Percentiles rank a stretch among this genome's conserved stretches.
These are phyloP conservation scores for Trichoderma sp. DNA, from an alignment of 2,329 filamentous ascomycete species.

Conservation along the genomic window DNA sequence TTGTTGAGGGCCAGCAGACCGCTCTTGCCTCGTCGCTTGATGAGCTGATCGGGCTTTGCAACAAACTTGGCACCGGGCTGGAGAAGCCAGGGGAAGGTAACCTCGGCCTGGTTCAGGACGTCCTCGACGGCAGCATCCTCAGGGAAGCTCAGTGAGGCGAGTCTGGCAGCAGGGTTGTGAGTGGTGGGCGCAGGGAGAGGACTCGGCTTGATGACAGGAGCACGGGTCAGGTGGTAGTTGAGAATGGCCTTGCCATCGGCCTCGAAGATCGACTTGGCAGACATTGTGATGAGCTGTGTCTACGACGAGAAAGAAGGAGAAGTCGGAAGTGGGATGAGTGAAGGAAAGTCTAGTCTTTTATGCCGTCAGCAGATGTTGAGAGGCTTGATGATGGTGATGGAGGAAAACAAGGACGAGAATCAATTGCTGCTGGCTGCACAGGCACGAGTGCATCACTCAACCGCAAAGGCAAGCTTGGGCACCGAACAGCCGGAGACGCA, in stretches of 20 bases:
- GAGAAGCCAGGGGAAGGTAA: slow-evolving; percentile 95
- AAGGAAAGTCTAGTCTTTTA: slow-evolving; percentile 21
- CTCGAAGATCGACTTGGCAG: slow-evolving; percentile 92
- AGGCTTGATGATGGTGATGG: not conserved
- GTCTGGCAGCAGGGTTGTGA: slow-evolving; percentile 90
- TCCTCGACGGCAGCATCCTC: slow-evolving; percentile 80
- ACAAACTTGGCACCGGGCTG: slow-evolving; percentile 85
- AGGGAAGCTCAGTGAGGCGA: slow-evolving; percentile 90
- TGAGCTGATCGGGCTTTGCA: slow-evolving; percentile 98
- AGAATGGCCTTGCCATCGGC: slow-evolving; percentile 99
- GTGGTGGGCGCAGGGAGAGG: slow-evolving; percentile 80
- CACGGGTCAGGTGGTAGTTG: slow-evolving; percentile 99
- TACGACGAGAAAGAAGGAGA: slow-evolving; percentile 28
- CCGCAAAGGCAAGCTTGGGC: slow-evolving; percentile 8
- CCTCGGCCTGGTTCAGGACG: slow-evolving; percentile 92
- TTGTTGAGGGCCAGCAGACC: slow-evolving; percentile 96
- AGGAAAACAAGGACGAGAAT: not conserved
- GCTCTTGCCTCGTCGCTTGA: slow-evolving; percentile 99
- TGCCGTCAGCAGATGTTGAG: slow-evolving; percentile 25
- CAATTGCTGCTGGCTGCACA: slow-evolving; percentile 20
- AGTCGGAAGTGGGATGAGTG: not conserved
- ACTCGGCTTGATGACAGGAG: slow-evolving; percentile 95
- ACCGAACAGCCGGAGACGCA: slow-evolving; percentile 2
- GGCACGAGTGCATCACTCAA: not conserved
- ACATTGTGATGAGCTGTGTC: slow-evolving; percentile 44